phyloP scores from a whole-genome alignment of 208 protist genomes.

The Leishmania gerbilli region DNA sequence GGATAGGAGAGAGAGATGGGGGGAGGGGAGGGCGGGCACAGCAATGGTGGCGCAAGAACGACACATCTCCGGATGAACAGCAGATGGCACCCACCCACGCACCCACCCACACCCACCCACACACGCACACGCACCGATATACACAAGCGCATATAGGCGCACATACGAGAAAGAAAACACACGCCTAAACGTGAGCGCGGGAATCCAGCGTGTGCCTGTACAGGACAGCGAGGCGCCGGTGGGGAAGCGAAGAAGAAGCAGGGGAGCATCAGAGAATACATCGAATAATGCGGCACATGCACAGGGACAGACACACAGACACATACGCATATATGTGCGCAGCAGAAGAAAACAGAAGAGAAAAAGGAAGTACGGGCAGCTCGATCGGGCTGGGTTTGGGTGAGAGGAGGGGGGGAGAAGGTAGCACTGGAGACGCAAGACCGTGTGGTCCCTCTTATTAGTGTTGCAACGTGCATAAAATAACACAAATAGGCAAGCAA shows the following conservation, averaged over 20 bases:
- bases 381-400: background rate
- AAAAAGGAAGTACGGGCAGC: background rate
- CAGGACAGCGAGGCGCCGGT: background rate
- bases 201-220: background rate
- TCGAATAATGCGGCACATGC: background rate
- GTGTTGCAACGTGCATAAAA: background rate
- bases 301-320: background rate
- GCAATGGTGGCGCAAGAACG: background rate
- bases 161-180: background rate
- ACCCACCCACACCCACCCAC: too few relatives aligned
- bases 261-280: slow-evolving; percentile 1
- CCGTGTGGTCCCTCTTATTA: background rate
- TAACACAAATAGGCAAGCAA: background rate
- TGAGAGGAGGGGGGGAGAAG: background rate
- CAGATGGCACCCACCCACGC: background rate
- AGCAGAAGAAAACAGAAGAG: background rate
- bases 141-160: background rate
- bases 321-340: slow-evolving; percentile 2
- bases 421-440: background rate
- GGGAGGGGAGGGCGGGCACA: background rate
- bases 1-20: background rate
- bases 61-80: background rate
- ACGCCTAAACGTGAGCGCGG: background rate
- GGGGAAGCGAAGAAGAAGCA: background rate
- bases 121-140: background rate